phyloP scores from a whole-genome alignment of 225 moss, liverwort and hornwort species.

The Sphagnum tenellum region DNA sequence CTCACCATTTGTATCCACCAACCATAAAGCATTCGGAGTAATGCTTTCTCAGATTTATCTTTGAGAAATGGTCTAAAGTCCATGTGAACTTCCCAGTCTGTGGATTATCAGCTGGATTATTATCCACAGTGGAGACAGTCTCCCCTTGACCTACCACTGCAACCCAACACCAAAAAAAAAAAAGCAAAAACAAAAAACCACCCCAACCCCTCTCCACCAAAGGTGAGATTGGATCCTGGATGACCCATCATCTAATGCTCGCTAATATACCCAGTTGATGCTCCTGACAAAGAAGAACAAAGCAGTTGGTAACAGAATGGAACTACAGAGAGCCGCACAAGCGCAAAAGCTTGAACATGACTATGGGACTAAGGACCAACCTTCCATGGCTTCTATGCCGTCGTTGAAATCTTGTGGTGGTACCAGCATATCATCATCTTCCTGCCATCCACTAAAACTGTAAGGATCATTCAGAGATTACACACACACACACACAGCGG shows the following conservation, averaged over 20 bases:
- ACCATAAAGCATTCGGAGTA: slow-evolving; percentile 95
- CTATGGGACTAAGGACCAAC: slow-evolving; percentile 23
- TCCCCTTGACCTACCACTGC: slow-evolving; percentile 98
- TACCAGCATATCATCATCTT: slow-evolving; percentile 99
- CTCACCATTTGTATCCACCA: slow-evolving; percentile 99
- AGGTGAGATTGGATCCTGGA: too few relatives aligned
- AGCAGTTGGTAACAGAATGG: too few relatives aligned
- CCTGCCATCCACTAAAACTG: slow-evolving; percentile 42
- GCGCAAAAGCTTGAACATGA: not conserved
- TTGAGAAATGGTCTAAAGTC: slow-evolving; percentile 97
- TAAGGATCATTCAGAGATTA: not conserved
- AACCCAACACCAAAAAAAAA: not conserved
- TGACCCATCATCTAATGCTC: too few relatives aligned
- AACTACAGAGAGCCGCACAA: too few relatives aligned
- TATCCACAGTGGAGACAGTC: slow-evolving; percentile 90
- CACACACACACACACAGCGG: not conserved
- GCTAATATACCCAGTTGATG: too few relatives aligned
- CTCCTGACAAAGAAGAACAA: too few relatives aligned
- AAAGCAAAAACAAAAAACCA: too few relatives aligned
- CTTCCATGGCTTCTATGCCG: slow-evolving; percentile 99
- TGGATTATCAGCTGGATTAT: slow-evolving; percentile 99
- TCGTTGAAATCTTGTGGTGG: slow-evolving; percentile 99
- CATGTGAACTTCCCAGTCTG: slow-evolving; percentile 99
- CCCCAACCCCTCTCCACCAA: too few relatives aligned
- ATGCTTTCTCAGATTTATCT: slow-evolving; percentile 93